Evolutionary conservation across 139 green algal species (phyloP).

Genomic region (Eudorina sp.): DNA sequence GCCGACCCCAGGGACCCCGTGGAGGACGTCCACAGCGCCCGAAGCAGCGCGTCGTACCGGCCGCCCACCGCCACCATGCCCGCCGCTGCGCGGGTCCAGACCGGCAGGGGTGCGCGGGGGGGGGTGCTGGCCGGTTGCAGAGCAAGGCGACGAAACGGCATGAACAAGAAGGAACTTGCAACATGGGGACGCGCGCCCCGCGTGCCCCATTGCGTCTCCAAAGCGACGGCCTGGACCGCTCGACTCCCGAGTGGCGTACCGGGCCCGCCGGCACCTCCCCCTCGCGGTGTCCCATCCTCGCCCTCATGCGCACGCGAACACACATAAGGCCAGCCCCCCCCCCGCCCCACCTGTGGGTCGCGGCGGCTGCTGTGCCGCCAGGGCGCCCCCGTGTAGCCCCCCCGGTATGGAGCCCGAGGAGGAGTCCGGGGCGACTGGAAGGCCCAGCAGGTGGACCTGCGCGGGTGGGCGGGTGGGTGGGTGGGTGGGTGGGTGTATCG

Average conservation of each 20-base stretch:
- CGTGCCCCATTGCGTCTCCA: too few relatives aligned
- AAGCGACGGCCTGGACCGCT: too few relatives aligned
- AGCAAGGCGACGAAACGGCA: too few relatives aligned
- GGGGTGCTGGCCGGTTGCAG: too few relatives aligned
- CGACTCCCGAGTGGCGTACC: too few relatives aligned
- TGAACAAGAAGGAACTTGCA: too few relatives aligned
- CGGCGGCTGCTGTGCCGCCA: neutral
- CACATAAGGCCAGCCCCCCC: neutral
- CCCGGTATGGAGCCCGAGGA: neutral
- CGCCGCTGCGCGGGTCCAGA: neutral
- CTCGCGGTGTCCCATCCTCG: too few relatives aligned
- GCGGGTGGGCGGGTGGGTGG: too few relatives aligned
- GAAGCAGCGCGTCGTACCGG: slow-evolving; percentile 82
- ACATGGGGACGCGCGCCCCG: too few relatives aligned
- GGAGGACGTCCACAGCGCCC: slow-evolving; percentile 67
- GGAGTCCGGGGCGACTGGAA: neutral
- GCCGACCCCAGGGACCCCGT: too few relatives aligned
- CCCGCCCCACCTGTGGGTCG: neutral
- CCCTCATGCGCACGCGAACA: neutral
- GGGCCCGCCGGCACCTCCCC: too few relatives aligned
- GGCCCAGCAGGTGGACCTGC: slow-evolving; percentile 61
- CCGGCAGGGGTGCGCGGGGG: neutral
- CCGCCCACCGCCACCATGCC: slow-evolving; percentile 74
- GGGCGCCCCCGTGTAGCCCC: neutral
- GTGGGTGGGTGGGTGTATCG: too few relatives aligned